Evolutionary conservation across 331 rosid species (phyloP).

Genomic region (Arachis monticola): DNA sequence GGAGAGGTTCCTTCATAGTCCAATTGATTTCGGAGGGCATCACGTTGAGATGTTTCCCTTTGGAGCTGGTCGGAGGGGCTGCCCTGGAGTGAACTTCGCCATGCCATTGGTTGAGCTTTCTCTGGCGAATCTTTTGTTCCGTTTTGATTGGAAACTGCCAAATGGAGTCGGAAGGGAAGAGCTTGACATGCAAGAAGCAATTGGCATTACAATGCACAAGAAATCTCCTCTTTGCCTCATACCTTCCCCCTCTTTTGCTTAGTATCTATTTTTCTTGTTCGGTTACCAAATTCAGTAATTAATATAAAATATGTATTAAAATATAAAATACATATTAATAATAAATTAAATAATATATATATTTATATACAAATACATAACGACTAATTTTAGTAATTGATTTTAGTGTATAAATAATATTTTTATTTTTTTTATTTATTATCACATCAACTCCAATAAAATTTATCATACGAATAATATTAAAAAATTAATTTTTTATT

Average conservation of each 20-base stretch:
- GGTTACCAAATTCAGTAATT: no score
- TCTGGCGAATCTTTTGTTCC: slow-evolving; percentile 42
- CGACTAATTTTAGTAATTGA: no score
- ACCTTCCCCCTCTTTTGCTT: background rate
- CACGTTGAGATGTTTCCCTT: slow-evolving; percentile 48
- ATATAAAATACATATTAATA: no score
- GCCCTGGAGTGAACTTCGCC: slow-evolving; percentile 40
- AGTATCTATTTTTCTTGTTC: no score
- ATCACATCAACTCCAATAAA: no score
- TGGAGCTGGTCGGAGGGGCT: slow-evolving; percentile 49
- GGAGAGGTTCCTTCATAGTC: slow-evolving; percentile 46
- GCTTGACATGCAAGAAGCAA: slow-evolving; percentile 53
- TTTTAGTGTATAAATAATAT: no score
- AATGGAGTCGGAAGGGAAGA: slow-evolving; percentile 48
- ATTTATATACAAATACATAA: no score
- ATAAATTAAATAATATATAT: no score
- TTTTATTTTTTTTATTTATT: no score
- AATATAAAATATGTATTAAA: no score
- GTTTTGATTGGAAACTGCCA: slow-evolving; percentile 53
- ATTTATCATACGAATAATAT: no score
- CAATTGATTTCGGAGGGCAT: slow-evolving; percentile 44
- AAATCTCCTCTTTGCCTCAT: slow-evolving; percentile 44
- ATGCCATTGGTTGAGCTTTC: slow-evolving; percentile 30
- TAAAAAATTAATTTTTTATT: no score
- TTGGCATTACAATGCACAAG: slow-evolving; percentile 48